A percentile compares a stretch with the other conserved stretches of the same genome.
These are phyloP conservation scores for Diaporthe aspalathi DNA, from an alignment of 2,329 filamentous ascomycete species.

Conservation along the genomic window DNA sequence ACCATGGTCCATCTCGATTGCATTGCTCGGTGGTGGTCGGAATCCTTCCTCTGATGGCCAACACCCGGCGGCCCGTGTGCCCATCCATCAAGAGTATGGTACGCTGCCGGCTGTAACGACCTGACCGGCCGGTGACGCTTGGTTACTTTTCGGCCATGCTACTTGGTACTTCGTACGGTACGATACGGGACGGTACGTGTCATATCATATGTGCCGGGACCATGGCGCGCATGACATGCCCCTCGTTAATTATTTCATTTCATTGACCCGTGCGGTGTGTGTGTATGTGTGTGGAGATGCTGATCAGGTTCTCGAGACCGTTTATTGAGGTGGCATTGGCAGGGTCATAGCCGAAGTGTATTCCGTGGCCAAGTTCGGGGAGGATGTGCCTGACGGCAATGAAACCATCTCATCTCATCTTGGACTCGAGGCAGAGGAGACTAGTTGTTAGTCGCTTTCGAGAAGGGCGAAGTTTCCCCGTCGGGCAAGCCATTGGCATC, in stretches of 20 bases:
- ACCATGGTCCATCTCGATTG: slow-evolving; percentile 16
- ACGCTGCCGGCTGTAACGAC: not conserved
- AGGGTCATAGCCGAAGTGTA: slow-evolving; percentile 13
- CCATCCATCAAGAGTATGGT: not conserved
- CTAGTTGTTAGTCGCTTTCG: not conserved
- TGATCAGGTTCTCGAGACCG: not conserved
- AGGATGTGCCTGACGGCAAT: slow-evolving; percentile 26
- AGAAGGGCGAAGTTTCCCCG: slow-evolving; percentile 25
- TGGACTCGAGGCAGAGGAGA: slow-evolving; percentile 1
- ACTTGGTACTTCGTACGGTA: too few species aligned
- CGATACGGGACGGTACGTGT: too few species aligned
- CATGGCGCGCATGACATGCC: not conserved
- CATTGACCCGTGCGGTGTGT: not conserved
- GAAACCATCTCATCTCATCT: slow-evolving; percentile 29
- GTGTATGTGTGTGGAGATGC: too few species aligned
- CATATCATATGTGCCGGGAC: too few species aligned
- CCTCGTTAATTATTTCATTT: not conserved
- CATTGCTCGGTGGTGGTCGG: not conserved
- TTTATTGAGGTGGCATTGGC: slow-evolving; percentile 16
- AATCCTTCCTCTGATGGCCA: slow-evolving; percentile 23
- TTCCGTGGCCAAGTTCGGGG: slow-evolving; percentile 18
- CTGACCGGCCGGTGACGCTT: not conserved
- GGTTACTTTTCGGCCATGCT: not conserved
- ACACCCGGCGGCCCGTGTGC: slow-evolving; percentile 14
- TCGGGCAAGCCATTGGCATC: slow-evolving; percentile 30